Percentiles rank a stretch among this genome's conserved stretches.
These are phyloP conservation scores for Pichia phayaonensis DNA, from an alignment of 805 yeast genomes.

Conservation along the genomic window DNA sequence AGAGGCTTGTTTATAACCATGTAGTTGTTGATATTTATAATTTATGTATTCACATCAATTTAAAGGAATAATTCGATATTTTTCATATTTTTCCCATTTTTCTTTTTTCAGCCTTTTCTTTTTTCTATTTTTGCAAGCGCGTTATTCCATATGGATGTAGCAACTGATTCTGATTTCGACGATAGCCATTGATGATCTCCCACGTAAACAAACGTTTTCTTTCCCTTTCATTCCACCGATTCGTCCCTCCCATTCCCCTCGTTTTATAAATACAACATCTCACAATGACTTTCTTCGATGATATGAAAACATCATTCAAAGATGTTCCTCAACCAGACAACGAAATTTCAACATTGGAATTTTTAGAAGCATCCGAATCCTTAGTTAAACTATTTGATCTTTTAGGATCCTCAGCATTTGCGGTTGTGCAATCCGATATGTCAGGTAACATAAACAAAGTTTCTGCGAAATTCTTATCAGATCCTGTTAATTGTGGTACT, in stretches of 20 bases:
- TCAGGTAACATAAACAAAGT: constrained; percentile 78
- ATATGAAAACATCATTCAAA: constrained; percentile 62
- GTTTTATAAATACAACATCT: too few relatives aligned
- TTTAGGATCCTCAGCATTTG: constrained; percentile 77
- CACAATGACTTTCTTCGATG: constrained; percentile 55
- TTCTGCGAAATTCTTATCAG: constrained; percentile 53
- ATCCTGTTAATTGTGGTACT: constrained; percentile 58
- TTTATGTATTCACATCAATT: too few relatives aligned
- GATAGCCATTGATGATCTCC: background rate
- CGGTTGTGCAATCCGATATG: constrained; percentile 82
- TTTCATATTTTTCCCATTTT: too few relatives aligned
- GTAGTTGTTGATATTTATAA: too few relatives aligned
- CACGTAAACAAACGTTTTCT: background rate
- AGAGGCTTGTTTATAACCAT: too few relatives aligned
- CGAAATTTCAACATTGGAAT: constrained; percentile 65
- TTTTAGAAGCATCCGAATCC: constrained; percentile 78
- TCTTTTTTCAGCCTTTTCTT: too few relatives aligned
- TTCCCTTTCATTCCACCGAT: too few relatives aligned
- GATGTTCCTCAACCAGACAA: constrained; percentile 62
- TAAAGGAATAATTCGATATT: too few relatives aligned
- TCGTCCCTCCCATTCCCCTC: background rate
- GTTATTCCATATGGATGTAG: background rate
- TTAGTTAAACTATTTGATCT: constrained; percentile 76
- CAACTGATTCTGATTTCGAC: background rate
- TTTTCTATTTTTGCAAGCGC: background rate